Evolutionary conservation across 2,329 filamentous ascomycete genomes (phyloP).

Genomic region (Trichocomaceae sp.): DNA sequence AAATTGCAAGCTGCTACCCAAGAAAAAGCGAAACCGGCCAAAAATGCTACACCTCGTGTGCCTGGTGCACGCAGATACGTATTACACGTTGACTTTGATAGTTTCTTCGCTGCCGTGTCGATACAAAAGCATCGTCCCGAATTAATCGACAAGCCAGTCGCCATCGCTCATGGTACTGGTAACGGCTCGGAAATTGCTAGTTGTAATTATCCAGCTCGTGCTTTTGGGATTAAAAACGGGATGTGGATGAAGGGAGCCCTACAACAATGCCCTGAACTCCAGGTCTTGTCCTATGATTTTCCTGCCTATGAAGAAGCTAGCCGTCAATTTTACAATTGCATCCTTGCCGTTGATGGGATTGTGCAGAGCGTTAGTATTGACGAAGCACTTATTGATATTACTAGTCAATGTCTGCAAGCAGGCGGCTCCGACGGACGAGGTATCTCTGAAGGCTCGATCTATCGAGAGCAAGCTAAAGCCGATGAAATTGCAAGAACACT

Average conservation of each 20-base stretch:
- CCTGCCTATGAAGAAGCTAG: conserved; percentile 91
- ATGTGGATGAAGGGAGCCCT: conserved; percentile 98
- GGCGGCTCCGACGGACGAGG: conserved; percentile 61
- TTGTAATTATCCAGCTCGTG: conserved; percentile 87
- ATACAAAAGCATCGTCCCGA: conserved; percentile 68
- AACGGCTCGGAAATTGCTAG: conserved; percentile 91
- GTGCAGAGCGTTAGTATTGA: conserved; percentile 97
- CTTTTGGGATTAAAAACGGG: conserved; percentile 85
- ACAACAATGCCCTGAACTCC: conserved; percentile 75
- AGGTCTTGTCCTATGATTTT: conserved; percentile 93
- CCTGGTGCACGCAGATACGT: conserved; percentile 69
- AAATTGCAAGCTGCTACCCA: conserved; percentile 73
- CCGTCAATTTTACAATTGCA: conserved; percentile 74
- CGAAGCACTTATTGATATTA: conserved; percentile 84
- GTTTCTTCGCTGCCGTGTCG: conserved; percentile 95
- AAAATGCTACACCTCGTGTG: conserved; percentile 46
- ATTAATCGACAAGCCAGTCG: conserved; percentile 69
- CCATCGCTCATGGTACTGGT: conserved; percentile 80
- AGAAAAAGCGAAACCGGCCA: conserved; percentile 53
- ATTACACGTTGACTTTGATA: conserved; percentile 95
- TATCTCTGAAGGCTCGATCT: conserved; percentile 61
- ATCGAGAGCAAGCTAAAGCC: conserved; percentile 71
- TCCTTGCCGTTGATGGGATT: conserved; percentile 69
- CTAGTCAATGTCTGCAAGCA: conserved; percentile 58
- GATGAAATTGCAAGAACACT: conserved; percentile 63